Base-by-base conservation (phyloP, 768 basidiomycete species). In the Pisolithus microcarpus region DNA sequence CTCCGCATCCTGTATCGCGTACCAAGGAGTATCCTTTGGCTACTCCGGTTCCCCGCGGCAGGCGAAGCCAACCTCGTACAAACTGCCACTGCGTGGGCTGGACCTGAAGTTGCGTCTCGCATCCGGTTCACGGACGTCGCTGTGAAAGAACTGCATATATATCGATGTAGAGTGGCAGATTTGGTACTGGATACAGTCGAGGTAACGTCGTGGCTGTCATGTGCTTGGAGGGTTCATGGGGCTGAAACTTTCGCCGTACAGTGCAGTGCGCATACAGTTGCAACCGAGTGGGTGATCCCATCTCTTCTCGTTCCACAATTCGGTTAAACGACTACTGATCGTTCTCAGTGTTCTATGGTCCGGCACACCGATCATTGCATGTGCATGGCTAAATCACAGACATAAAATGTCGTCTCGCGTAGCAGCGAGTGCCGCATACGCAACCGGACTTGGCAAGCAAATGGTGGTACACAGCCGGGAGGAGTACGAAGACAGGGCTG, bases 241-340 rank as follows among this genome's bases (percentile, higher is more conserved):
- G 15, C 10, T 42, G 26, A 5, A 23, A 7, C n/a, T 30, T 1
- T 13, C 1, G 38, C 21, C 10, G 18, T 47, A 37, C 10, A 77
- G 76, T 77, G 77, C 58, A 78, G 75, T 51, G 77, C 77, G 16
- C 77, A 78, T 49, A 78, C 77, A 4, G 71, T 76, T 37, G 73
- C 75, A 11, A 70, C 73, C 11, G 77, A 78, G 75, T 76, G 48
- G 48, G 75, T 62, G 18, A 13, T 23, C 43, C 2, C 16, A 4
- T 43, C 11, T 43, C 42, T 19, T 37, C 21, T 47, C 37, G 16
- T 26, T 43, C 38, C n/a, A 52, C 55, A 30, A 53, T 43, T 37
- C n/a, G 16, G 18, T 23, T 31, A 10, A 23, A 23, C 4, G 5
- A 10, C 30, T 34, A 15, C 9, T 9, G 4, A 18, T 26, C 11